These are phyloP conservation scores for Globisporangium nagaii DNA, from an alignment of 352 stramenopile species.

Conservation along the genomic window DNA sequence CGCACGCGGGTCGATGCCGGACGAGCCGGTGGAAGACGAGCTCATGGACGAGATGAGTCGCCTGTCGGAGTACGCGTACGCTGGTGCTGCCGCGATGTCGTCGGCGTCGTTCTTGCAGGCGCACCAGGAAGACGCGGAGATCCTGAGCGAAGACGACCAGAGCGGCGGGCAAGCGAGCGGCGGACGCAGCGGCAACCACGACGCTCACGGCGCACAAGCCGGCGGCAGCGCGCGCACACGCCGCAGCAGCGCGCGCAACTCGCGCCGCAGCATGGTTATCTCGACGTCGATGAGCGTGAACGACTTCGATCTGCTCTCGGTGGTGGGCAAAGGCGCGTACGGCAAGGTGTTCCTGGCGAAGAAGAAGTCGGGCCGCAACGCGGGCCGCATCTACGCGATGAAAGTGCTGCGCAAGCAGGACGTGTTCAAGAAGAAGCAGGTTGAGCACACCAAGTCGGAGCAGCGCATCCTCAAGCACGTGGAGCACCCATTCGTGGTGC, in stretches of 20 bases:
- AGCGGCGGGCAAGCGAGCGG: neutral
- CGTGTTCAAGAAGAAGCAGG: slow-evolving; percentile 83
- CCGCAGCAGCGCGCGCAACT: slow-evolving; percentile 33
- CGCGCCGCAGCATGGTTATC: slow-evolving; percentile 75
- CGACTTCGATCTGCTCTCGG: slow-evolving; percentile 82
- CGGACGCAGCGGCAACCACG: neutral
- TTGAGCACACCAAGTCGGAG: slow-evolving; percentile 87
- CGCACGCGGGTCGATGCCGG: slow-evolving; percentile 69
- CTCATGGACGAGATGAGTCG: slow-evolving; percentile 79
- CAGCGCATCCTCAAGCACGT: slow-evolving; percentile 86
- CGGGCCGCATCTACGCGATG: slow-evolving; percentile 83
- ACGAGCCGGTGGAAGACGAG: slow-evolving; percentile 64
- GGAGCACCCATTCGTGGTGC: slow-evolving; percentile 87
- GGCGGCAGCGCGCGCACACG: slow-evolving; percentile 18
- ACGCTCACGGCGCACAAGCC: neutral
- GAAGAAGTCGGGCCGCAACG: slow-evolving; percentile 67
- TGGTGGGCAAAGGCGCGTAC: slow-evolving; percentile 85
- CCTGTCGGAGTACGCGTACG: slow-evolving; percentile 67
- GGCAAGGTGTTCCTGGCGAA: slow-evolving; percentile 84
- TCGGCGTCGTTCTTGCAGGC: slow-evolving; percentile 43
- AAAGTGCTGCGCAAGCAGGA: slow-evolving; percentile 85
- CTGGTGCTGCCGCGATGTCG: slow-evolving; percentile 45
- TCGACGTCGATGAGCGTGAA: slow-evolving; percentile 79
- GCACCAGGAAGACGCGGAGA: slow-evolving; percentile 73
- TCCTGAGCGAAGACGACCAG: slow-evolving; percentile 35